phyloP scores from a whole-genome alignment of 257 asterid species.

The Scutellaria baicalensis region DNA sequence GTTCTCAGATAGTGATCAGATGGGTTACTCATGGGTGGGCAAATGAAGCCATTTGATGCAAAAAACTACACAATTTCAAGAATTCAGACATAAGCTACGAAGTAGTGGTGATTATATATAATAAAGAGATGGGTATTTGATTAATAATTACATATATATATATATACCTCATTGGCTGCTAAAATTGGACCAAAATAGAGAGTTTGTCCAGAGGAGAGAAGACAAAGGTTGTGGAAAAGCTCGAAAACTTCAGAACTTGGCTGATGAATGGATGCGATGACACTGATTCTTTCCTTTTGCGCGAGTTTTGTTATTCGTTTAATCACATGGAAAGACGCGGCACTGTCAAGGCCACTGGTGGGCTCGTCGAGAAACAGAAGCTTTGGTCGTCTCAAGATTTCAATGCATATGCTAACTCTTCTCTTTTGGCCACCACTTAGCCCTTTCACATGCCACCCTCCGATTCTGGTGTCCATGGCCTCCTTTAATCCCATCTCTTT shows the following conservation, averaged over 20 bases:
- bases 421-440: conserved; percentile 53
- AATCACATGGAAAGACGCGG: conserved; percentile 47
- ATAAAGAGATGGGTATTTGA: too few species aligned
- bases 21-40: conserved; percentile 45
- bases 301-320: conserved; percentile 29
- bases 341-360: conserved; percentile 52
- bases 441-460: conserved; percentile 45
- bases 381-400: conserved; percentile 38
- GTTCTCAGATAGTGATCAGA: conserved; percentile 51
- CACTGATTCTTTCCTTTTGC: conserved; percentile 22
- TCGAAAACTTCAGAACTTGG: conserved; percentile 44
- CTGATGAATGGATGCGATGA: conserved; percentile 45
- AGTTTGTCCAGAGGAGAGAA: conserved; percentile 35
- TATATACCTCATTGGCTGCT: conserved; percentile 45
- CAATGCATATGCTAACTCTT: conserved; percentile 48
- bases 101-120: too few species aligned
- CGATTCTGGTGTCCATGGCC: conserved; percentile 37
- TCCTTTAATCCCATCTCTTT: conserved; percentile 46
- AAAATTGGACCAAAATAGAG: conserved; percentile 38
- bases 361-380: conserved; percentile 56
- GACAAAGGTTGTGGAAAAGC: conserved; percentile 45
- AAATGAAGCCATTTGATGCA: conserved; percentile 30
- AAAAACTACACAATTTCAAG: conserved; percentile 23
- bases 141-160: too few species aligned
- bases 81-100: not conserved